These are phyloP conservation scores for Endoconidiophora laricicola DNA, from an alignment of 2,329 filamentous ascomycete genomes.

Conservation along the genomic window DNA sequence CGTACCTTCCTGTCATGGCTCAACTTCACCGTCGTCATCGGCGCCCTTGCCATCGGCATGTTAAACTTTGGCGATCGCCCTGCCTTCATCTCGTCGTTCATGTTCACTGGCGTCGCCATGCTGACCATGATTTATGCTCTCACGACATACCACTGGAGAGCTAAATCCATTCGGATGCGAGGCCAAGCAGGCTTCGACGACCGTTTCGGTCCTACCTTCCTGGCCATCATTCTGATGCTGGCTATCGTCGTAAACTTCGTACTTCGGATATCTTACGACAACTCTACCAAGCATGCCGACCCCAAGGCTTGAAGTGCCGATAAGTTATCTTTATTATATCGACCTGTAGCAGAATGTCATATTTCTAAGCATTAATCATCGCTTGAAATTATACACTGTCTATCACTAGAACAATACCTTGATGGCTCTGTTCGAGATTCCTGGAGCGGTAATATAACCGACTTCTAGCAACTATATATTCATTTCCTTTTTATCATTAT, in stretches of 20 bases:
- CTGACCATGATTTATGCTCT: slow-evolving; percentile 90
- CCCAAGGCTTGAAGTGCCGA: neutral
- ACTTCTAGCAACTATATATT: no score
- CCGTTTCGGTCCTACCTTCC: slow-evolving; percentile 77
- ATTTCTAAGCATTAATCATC: neutral
- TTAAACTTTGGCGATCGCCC: slow-evolving; percentile 94
- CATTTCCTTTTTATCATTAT: no score
- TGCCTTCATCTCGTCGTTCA: slow-evolving; percentile 80
- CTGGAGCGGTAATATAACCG: neutral
- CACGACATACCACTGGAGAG: slow-evolving; percentile 92
- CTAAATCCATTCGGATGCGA: slow-evolving; percentile 75
- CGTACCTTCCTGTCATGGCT: slow-evolving; percentile 98
- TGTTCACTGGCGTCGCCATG: slow-evolving; percentile 92
- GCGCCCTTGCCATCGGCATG: slow-evolving; percentile 87
- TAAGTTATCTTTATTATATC: neutral
- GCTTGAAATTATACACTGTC: neutral
- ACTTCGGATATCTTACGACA: slow-evolving; percentile 45
- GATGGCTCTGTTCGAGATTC: neutral
- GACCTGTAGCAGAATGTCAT: no score
- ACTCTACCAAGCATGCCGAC: slow-evolving; percentile 2
- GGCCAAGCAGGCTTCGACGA: slow-evolving; percentile 96
- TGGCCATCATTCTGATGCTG: slow-evolving; percentile 70
- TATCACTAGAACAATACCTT: neutral
- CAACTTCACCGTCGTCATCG: slow-evolving; percentile 97
- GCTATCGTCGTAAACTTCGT: slow-evolving; percentile 96